Base-by-base conservation (phyloP, 768 basidiomycete genomes). In the Leccinum rimulosum region DNA sequence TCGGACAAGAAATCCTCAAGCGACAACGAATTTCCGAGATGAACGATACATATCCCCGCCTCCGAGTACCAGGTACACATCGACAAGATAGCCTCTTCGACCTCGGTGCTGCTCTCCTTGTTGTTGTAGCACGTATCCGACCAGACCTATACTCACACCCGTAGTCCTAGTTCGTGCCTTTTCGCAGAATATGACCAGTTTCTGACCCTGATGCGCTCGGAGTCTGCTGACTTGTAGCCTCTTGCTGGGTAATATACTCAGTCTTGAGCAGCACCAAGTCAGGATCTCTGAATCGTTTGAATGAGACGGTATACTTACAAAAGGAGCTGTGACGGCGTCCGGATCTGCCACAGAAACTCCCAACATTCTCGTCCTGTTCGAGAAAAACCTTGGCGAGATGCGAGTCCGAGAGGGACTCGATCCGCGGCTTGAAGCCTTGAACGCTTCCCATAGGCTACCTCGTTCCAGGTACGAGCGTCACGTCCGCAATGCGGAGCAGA, bases 41-140 rank as follows among this genome's bases (percentile, higher is more conserved):
- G 61, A 15, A 61, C 61, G 51, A 72, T 64, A 50, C 68, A 70
- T 40, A 70, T 15, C 11, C 33, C 30, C 2, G 68, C 68, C 55
- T 68, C 60, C 14, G 61, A 56, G 50, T 68, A 70, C 69, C 70
- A 72, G 54, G 50, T 38, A 12, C 52, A 61, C 58, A 60, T 66
- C 10, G 68, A 72, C 15, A 66, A 43, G 59, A 68, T 61, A 38
- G 66, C 68, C n/a, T 70, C 68, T 48, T 70, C 70, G 28, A 74
- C 57, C 10, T 73, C 73, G 1, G 68, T 17, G 36, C 64, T 59
- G 14, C 47, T 68, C 50, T 70, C 68, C 57, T 63, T 69, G 58
- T 70, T 68, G 50, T 68, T 69, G 52, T 66, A 69, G 52, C 68
- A 69, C 7, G 62, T 69, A 33, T 69, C 68, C 55, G 68, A 43